Percentiles rank a stretch among this genome's conserved stretches.
These are phyloP conservation scores for Chaetoceros muelleri DNA, from an alignment of 108 stramenopile species.

Conservation along the genomic window DNA sequence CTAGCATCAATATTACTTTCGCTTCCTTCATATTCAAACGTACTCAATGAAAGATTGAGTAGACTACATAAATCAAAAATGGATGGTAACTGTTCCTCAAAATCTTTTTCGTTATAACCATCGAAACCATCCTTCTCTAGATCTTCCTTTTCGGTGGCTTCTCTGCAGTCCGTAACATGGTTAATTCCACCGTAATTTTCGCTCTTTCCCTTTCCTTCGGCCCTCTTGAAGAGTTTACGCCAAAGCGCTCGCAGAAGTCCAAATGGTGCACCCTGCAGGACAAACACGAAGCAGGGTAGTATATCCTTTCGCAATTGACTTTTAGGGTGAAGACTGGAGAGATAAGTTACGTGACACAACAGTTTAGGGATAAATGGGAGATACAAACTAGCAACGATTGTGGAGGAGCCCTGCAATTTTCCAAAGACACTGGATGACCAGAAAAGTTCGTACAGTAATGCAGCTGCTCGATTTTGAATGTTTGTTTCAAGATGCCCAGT, in stretches of 20 bases:
- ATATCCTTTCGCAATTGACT: constrained; percentile 70
- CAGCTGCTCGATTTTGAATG: constrained; percentile 69
- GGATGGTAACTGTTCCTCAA: constrained; percentile 26
- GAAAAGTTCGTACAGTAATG: constrained; percentile 72
- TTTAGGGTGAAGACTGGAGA: constrained; percentile 60
- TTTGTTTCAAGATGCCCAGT: constrained; percentile 67
- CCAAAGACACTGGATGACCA: constrained; percentile 59
- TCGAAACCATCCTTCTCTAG: constrained; percentile 2
- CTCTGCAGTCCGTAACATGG: neutral
- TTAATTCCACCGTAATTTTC: constrained; percentile 46
- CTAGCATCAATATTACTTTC: constrained; percentile 32
- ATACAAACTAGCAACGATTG: constrained; percentile 62
- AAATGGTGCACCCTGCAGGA: constrained; percentile 71
- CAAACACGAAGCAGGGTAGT: constrained; percentile 61
- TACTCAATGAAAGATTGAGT: constrained; percentile 57
- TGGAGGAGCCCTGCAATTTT: constrained; percentile 38
- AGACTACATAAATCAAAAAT: constrained; percentile 72
- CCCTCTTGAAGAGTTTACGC: constrained; percentile 52
- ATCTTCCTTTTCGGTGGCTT: neutral
- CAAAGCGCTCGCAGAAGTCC: constrained; percentile 65
- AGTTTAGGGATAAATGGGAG: constrained; percentile 63
- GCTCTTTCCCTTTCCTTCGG: constrained; percentile 41
- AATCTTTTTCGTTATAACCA: constrained; percentile 13
- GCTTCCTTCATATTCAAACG: constrained; percentile 74
- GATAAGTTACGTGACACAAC: constrained; percentile 41